Evolutionary conservation across 164 flowering plant species (phyloP).

Genomic region (Stephania japonica): DNA sequence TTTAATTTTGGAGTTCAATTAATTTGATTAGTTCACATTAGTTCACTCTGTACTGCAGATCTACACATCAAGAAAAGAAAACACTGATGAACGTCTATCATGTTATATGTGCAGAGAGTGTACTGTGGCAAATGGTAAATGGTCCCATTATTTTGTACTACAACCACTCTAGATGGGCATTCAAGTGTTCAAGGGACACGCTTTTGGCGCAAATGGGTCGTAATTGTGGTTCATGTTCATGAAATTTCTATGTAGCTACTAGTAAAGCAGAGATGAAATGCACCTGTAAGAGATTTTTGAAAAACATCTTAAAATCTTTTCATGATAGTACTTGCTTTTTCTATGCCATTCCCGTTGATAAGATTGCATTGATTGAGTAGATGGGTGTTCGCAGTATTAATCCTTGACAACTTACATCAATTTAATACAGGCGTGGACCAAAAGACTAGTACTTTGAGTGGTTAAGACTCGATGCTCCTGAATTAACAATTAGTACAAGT

Average conservation of each 20-base stretch:
- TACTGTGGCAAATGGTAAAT: not conserved
- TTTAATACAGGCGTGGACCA: too few species aligned
- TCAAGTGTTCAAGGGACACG: not conserved
- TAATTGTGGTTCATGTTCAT: not conserved
- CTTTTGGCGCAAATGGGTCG: not conserved
- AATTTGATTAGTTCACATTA: not conserved
- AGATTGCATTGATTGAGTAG: too few species aligned
- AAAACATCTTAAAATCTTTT: not conserved
- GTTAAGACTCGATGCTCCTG: too few species aligned
- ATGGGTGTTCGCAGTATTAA: too few species aligned
- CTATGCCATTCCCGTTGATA: too few species aligned
- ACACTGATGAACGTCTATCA: not conserved
- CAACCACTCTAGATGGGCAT: not conserved
- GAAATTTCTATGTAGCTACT: not conserved
- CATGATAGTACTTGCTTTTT: not conserved
- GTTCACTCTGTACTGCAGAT: not conserved
- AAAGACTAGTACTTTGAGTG: too few species aligned
- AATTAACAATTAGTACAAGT: too few species aligned
- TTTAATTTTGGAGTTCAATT: not conserved
- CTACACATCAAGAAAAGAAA: not conserved
- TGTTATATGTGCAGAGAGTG: not conserved
- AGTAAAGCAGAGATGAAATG: not conserved
- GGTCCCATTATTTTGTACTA: not conserved
- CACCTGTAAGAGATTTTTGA: not conserved
- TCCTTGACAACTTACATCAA: too few species aligned